These are phyloP conservation scores for Phaeosphaeriaceae sp. DNA, from an alignment of 2,329 filamentous ascomycete genomes.

Conservation along the genomic window DNA sequence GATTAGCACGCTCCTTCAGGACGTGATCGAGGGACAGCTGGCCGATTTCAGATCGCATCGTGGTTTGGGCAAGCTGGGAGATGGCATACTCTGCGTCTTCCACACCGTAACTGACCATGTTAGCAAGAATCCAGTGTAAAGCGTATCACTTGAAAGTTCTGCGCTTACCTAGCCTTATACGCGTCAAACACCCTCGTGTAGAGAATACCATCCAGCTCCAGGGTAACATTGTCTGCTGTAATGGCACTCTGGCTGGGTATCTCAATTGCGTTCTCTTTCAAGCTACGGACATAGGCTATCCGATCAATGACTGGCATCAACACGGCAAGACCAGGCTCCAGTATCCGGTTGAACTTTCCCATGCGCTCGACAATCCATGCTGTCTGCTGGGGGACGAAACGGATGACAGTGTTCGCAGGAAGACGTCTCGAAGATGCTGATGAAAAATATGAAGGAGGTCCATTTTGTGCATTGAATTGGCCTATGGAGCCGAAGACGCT, in stretches of 20 bases:
- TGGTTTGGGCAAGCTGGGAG: slow-evolving; percentile 95
- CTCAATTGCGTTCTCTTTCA: slow-evolving; percentile 96
- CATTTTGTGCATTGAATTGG: slow-evolving; percentile 29
- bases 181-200: slow-evolving; percentile 97
- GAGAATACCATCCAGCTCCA: slow-evolving; percentile 93
- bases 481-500: slow-evolving; percentile 40
- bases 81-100: slow-evolving; percentile 99
- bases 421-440: slow-evolving; percentile 64
- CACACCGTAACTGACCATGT: slow-evolving; percentile 78
- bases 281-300: slow-evolving; percentile 95
- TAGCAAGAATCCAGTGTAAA: slow-evolving; percentile 6
- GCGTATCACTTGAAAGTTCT: not conserved
- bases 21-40: slow-evolving; percentile 97
- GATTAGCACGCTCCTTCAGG: slow-evolving; percentile 91
- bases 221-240: slow-evolving; percentile 96
- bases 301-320: slow-evolving; percentile 90
- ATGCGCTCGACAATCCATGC: slow-evolving; percentile 99
- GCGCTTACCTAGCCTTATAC: slow-evolving; percentile 85
- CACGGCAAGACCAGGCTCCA: slow-evolving; percentile 89
- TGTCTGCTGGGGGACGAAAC: slow-evolving; percentile 99
- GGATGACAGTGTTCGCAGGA: slow-evolving; percentile 91
- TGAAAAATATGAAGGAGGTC: slow-evolving; percentile 81
- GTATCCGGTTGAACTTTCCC: slow-evolving; percentile 94
- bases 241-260: slow-evolving; percentile 98
- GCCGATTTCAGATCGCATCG: slow-evolving; percentile 98